Conservation (phyloP, 2,329 filamentous ascomycete genomes). For the Aureobasidium leucospermi region DNA sequence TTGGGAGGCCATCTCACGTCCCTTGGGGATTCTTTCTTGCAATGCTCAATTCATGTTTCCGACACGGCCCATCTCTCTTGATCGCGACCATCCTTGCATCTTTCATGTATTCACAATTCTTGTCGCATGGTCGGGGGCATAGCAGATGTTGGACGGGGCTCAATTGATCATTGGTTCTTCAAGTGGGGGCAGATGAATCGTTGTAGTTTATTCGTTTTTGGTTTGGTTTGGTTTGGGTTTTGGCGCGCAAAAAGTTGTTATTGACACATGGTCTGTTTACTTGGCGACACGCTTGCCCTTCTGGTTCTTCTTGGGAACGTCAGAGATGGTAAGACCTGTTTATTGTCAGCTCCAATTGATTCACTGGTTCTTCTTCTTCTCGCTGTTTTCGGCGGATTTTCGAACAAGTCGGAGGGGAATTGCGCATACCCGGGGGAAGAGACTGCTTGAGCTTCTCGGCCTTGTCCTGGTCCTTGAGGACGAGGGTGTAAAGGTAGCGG, state of each 20-base stretch:
- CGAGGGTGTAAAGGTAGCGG: constrained; percentile 92
- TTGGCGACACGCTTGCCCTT: constrained; percentile 43
- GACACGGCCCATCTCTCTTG: no score
- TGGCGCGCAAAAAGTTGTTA: neutral
- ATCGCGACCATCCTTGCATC: no score
- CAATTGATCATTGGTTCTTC: neutral
- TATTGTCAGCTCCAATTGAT: neutral
- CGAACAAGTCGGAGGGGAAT: neutral
- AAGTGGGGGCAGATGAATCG: neutral
- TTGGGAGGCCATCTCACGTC: no score
- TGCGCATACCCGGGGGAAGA: constrained; percentile 80
- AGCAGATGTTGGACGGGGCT: no score
- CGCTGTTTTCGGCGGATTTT: neutral
- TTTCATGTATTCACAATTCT: no score
- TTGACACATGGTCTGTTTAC: constrained; percentile 14
- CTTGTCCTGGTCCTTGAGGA: constrained; percentile 98
- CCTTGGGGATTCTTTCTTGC: neutral
- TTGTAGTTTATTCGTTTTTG: constrained; percentile 6
- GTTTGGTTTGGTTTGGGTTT: neutral
- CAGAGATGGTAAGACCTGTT: constrained; percentile 51
- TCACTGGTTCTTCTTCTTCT: neutral
- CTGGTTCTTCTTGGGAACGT: constrained; percentile 57
- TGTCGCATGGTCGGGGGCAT: neutral
- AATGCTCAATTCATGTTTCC: neutral
- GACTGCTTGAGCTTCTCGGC: constrained; percentile 99